A percentile compares a stretch with the other conserved stretches of the same genome.
phyloP scores from a whole-genome alignment of 2,329 filamentous ascomycete genomes.

The Colletotrichum sp. region DNA sequence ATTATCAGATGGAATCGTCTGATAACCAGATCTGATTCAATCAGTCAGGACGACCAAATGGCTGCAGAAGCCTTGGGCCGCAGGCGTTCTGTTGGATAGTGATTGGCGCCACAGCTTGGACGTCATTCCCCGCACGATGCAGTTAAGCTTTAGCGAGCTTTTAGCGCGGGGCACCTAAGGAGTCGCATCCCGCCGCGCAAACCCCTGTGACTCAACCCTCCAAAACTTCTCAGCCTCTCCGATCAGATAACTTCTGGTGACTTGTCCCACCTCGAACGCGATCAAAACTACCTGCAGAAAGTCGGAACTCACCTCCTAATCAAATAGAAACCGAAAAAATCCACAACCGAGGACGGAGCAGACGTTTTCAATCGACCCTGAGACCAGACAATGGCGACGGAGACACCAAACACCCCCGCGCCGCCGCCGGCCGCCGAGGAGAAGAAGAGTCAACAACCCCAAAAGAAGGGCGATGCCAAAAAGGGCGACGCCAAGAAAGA shows the following conservation, averaged over 20 bases:
- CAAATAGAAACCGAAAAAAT: neutral
- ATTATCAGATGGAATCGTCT: neutral
- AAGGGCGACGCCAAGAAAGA: constrained; percentile 5
- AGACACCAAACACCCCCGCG: constrained; percentile 7
- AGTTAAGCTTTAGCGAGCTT: constrained; percentile 23
- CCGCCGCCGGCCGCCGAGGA: neutral
- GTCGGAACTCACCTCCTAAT: neutral
- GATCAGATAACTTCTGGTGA: neutral
- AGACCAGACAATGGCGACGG: constrained; percentile 10
- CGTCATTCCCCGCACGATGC: constrained; percentile 20
- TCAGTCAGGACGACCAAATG: neutral
- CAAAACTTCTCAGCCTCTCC: constrained; percentile 19
- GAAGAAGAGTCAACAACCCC: constrained; percentile 6
- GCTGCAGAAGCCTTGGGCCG: neutral
- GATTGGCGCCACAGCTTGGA: constrained; percentile 7
- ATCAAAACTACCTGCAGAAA: neutral
- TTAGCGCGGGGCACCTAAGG: constrained; percentile 19
- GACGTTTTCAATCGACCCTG: neutral
- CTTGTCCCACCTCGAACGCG: neutral
- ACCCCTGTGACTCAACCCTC: constrained; percentile 23
- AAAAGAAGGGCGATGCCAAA: constrained; percentile 9
- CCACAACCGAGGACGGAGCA: neutral
- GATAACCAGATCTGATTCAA: neutral
- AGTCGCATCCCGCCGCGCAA: constrained; percentile 20
- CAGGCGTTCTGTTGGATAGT: neutral